Base-by-base conservation (phyloP, 2,329 filamentous ascomycete genomes). In the Penicillium sp. region DNA sequence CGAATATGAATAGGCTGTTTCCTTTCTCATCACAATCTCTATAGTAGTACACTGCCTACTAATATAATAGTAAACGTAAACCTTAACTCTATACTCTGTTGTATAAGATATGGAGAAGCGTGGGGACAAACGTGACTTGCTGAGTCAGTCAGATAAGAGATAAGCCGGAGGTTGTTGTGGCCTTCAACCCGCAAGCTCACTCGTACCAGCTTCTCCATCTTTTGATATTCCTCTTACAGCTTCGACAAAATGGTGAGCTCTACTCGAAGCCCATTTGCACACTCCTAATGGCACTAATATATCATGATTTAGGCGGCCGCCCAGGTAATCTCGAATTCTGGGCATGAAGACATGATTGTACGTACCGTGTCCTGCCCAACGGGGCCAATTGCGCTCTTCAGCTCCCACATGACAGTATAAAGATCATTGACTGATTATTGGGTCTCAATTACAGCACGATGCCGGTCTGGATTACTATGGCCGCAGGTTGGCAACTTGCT, bases 281-380 rank as follows among this genome's bases (percentile, higher is more conserved):
- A 10, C 44, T 3, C 2, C 3, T 3, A 3, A 10, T 58, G 65
- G 48, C 63, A 8, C 41, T 53, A 47, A 53, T 26, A 35, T 57
- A 26, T 52, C 53, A 53, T 33, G 46, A 41, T 57, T n/a, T 56
- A 89, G 87, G 84, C 89, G 58, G 66, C 71, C 63, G 66, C 71
- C 65, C 90, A 93, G 81, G 86, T 91, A 70, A 92, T 93, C 77
- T 85, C 89, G 64, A 92, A 91, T 77, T 90, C 89, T 61, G 89
- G 90, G 73, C 95, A 99, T 82, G 93, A 98, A 89, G 93, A 97
- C 76, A 98, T 98, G 93, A 97, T 99, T 85, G 93, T 98, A 92
- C 72, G 90, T 86, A 52, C 53, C 54, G 24, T 39, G 39, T 53
- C 41, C 49, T 46, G 21, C 56, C 49, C 27, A 24, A n/a, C 14